Evolutionary conservation across 768 basidiomycete species (phyloP).

Genomic region (Cystobasidium tubakii): DNA sequence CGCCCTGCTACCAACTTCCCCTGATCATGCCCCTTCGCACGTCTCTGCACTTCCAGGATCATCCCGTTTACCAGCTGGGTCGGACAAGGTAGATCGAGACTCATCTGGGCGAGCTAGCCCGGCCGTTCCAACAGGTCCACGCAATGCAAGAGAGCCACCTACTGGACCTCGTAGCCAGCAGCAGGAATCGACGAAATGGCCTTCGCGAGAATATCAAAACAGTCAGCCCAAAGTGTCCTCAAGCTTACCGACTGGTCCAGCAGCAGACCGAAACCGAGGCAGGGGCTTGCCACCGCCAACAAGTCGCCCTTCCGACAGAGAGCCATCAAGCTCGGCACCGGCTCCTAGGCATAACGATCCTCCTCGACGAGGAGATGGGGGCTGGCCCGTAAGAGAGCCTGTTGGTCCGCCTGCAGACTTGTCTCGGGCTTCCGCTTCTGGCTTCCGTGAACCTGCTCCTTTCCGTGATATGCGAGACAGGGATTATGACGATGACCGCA

Average conservation of each 20-base stretch:
- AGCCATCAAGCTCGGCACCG: neutral
- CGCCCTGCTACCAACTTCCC: neutral
- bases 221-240: neutral
- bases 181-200: neutral
- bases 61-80: neutral
- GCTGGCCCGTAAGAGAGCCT: neutral
- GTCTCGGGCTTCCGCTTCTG: neutral
- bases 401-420: constrained; percentile 2
- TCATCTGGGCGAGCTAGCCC: neutral
- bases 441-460: neutral
- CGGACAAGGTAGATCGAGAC: neutral
- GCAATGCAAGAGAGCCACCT: neutral
- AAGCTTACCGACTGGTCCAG: neutral
- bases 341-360: neutral
- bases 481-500: neutral
- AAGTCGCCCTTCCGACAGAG: neutral
- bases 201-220: neutral
- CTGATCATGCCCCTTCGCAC: neutral
- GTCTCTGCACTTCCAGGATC: neutral
- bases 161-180: neutral
- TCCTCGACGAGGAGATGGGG: neutral
- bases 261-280: neutral
- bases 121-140: neutral
- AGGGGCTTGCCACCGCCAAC: neutral
- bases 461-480: neutral